These are phyloP conservation scores for Picea sitchensis DNA, from an alignment of 75 land plant genomes.

Conservation along the genomic window DNA sequence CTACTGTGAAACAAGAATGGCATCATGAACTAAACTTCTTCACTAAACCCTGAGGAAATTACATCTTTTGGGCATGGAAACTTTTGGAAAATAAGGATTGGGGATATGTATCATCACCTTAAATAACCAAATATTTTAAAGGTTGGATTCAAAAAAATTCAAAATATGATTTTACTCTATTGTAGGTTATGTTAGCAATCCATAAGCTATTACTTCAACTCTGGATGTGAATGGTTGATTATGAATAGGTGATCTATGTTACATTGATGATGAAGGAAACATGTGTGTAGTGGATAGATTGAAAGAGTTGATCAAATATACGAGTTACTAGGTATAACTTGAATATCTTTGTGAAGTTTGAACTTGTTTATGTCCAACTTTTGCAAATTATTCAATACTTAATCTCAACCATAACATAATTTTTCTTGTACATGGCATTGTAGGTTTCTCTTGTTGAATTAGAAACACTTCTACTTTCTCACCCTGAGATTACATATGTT, in stretches of 20 bases:
- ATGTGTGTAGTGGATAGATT: constrained; percentile 72
- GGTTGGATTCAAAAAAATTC: too few species aligned
- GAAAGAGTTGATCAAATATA: constrained; percentile 92
- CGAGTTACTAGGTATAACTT: constrained; percentile 61
- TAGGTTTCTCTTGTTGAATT: constrained; percentile 72
- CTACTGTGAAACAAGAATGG: too few species aligned
- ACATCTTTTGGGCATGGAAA: too few species aligned
- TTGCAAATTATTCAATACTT: too few species aligned
- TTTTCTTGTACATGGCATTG: not conserved
- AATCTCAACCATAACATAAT: too few species aligned
- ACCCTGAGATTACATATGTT: constrained; percentile 49
- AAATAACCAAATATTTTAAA: too few species aligned
- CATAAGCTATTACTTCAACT: constrained; percentile 50
- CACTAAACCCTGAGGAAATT: too few species aligned
- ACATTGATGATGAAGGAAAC: constrained; percentile 70
- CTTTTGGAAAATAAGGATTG: too few species aligned
- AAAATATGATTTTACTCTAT: not conserved
- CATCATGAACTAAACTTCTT: too few species aligned
- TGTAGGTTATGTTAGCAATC: constrained; percentile 52
- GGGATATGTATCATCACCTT: too few species aligned
- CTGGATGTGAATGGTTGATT: constrained; percentile 69
- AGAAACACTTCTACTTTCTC: constrained; percentile 60
- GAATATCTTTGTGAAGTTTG: not conserved
- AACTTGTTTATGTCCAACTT: too few species aligned
- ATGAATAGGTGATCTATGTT: constrained; percentile 77